Evolutionary conservation across 2,329 filamentous ascomycete genomes (phyloP), one percentile per base, ranked within the genome.

Genomic region (Aspergillus unguis): DNA sequence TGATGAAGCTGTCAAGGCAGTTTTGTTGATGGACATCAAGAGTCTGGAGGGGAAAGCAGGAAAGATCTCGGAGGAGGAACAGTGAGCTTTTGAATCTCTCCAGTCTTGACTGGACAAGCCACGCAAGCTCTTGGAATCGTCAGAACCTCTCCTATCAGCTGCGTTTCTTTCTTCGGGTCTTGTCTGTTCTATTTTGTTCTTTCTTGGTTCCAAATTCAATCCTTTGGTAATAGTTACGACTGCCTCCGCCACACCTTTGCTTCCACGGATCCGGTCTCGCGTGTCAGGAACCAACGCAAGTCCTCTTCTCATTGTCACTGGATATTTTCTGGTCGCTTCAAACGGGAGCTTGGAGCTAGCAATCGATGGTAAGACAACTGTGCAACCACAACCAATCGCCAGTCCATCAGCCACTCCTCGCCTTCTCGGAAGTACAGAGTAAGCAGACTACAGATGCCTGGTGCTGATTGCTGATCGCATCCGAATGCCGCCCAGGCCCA

Each of bases 41-140:
- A 17, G 35, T 28, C 29, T 17, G 37, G 57, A 52, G 29, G 33
- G 35, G 45, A 47, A 17, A 37, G 32, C 5, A 3, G 23, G 32
- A 32, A 40, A 37, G 33, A 44, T 25, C 48, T 33, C 38, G 50
- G 36, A 52, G 42, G 52, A 49, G 55, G 55, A 58, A 27, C 40
- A 46, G 44, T 44, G 56, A 58, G 37, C 47, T 56, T 60, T 58
- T 61, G 56, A 58, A 44, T 17, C 17, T 17, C 17, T 17, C 17
- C 17, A 17, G 17, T 17, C 17, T 17, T 17, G 17, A 17, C 17
- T 17, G 17, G 17, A 17, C 17, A 17, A 17, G 64, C 62, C 64
- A 65, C 64, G 63, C 64, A 65, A 65, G 61, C 33, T 55, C 52
- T 54, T 53, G 38, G 33, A 45, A 48, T 35, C 47, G 49, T 46